Base-by-base conservation (phyloP, 805 yeast species). In the Saccharomycopsis vini region DNA sequence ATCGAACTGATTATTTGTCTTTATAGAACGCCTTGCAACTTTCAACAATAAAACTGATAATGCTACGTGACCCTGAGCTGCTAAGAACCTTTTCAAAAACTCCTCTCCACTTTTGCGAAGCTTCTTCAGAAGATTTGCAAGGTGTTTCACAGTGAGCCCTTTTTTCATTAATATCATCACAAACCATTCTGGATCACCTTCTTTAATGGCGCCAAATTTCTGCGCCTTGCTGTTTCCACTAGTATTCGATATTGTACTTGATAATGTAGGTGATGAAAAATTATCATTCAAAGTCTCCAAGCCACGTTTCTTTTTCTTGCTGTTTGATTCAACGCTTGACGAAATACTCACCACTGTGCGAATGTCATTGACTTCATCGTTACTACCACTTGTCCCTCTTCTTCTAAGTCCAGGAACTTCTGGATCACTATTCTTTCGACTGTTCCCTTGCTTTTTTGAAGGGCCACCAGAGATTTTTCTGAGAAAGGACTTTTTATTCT, bases 31-130 rank as follows among this genome's bases (percentile, higher is more conserved):
- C 30, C 34, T 31, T 28, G 56, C 57, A 33, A 71, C 59, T 15
- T 64, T 65, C 15, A 64, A 66, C 40, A 77, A 58, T 43, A 62
- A 63, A 2, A 64, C 62, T 3, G 71, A 61, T 5, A 79, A 58
- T 3, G 68, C 63, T 2, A 69, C 62, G 42, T 72, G 73, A 2
- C 84, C 85, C 51, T 73, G 74, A 35, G 63, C 58, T 28, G 55
- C 60, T 3, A 75, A 58, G 44, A 79, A 79, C 13, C 60, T 60
- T 7, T 66, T 45, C 3, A 54, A 50, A 42, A 48, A 48, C 30
- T 67, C 73, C 6, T 20, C 16, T 19, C 19, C 12, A 16, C 43
- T 23, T 13, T 12, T 36, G 22, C 49, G 45, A 23, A 60, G 44
- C 5, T 50, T 42, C 22, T 45, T 47, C 31, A 59, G 62, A 12